A percentile compares a stretch with the other conserved stretches of the same genome.
phyloP scores from a whole-genome alignment of 2,329 filamentous ascomycete genomes.

The Talaromyces sp. region DNA sequence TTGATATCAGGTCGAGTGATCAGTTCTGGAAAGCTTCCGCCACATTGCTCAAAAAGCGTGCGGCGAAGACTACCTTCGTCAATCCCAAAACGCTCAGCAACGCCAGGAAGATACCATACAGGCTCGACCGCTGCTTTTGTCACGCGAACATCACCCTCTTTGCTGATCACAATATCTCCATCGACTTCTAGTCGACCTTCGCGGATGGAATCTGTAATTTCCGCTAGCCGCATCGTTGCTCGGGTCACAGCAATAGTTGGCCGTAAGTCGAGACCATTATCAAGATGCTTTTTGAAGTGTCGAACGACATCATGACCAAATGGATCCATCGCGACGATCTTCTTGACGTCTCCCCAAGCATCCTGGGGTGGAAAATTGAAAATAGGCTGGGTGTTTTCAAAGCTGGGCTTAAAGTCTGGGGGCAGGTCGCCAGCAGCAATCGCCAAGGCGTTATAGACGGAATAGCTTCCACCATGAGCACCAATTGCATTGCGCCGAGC shows the following conservation, averaged over 20 bases:
- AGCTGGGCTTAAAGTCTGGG: conserved; percentile 75
- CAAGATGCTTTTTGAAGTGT: conserved; percentile 74
- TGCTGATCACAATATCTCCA: conserved; percentile 87
- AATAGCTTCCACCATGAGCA: conserved; percentile 87
- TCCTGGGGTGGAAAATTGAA: conserved; percentile 84
- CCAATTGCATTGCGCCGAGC: conserved; percentile 58
- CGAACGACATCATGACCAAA: conserved; percentile 86
- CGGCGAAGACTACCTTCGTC: conserved; percentile 86
- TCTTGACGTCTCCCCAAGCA: conserved; percentile 85
- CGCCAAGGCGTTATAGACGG: conserved; percentile 91
- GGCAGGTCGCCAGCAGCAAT: conserved; percentile 89
- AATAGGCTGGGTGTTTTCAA: conserved; percentile 87
- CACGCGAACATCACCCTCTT: conserved; percentile 80
- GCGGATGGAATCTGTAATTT: conserved; percentile 85
- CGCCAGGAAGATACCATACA: conserved; percentile 83
- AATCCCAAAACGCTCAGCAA: conserved; percentile 89
- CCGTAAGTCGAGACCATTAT: conserved; percentile 72
- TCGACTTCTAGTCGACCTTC: conserved; percentile 75
- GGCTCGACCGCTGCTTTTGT: conserved; percentile 98
- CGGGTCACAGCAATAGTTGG: conserved; percentile 91
- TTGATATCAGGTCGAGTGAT: conserved; percentile 96
- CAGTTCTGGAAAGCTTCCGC: conserved; percentile 92
- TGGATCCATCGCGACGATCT: conserved; percentile 99
- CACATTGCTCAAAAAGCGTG: conserved; percentile 91
- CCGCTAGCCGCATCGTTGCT: conserved; percentile 92